These are phyloP conservation scores for Megacollybia marginata DNA, from an alignment of 768 basidiomycete species.

Conservation along the genomic window DNA sequence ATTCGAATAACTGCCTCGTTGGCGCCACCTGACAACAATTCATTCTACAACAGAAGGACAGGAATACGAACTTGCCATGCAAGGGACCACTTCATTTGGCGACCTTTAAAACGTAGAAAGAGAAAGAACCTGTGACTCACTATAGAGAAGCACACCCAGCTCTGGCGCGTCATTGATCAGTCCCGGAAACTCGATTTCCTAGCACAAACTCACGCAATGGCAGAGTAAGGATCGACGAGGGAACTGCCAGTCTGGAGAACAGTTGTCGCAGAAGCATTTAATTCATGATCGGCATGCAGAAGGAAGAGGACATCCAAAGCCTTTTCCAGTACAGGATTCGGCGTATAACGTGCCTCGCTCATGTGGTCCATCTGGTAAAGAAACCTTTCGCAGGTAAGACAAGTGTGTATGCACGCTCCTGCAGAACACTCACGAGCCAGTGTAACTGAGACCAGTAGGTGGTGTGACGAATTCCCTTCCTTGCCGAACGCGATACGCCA, in stretches of 20 bases:
- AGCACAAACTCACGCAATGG: constrained; percentile 51
- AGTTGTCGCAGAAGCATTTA: constrained; percentile 82
- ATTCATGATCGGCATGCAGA: constrained; percentile 85
- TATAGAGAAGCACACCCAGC: constrained; percentile 87
- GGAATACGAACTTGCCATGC: constrained; percentile 38
- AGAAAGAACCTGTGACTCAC: constrained; percentile 37
- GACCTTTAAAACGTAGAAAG: not conserved
- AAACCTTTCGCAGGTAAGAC: constrained; percentile 40
- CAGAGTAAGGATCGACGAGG: constrained; percentile 85
- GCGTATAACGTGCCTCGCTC: constrained; percentile 62
- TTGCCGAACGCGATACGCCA: constrained; percentile 91
- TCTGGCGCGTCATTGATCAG: constrained; percentile 22
- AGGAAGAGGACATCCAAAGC: constrained; percentile 86
- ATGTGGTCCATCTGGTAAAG: constrained; percentile 88
- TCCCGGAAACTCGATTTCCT: not conserved
- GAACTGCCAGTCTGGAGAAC: constrained; percentile 86
- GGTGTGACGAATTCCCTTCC: constrained; percentile 84
- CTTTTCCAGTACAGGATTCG: constrained; percentile 80
- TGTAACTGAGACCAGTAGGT: constrained; percentile 75
- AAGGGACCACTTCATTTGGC: constrained; percentile 49
- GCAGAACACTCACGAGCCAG: constrained; percentile 56
- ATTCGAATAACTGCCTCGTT: constrained; percentile 94
- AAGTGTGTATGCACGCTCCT: not conserved
- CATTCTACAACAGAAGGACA: not conserved
- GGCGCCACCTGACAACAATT: constrained; percentile 54